Evolutionary conservation across 106 monocot genomes (phyloP).

Genomic region (Dendrobium huoshanense): DNA sequence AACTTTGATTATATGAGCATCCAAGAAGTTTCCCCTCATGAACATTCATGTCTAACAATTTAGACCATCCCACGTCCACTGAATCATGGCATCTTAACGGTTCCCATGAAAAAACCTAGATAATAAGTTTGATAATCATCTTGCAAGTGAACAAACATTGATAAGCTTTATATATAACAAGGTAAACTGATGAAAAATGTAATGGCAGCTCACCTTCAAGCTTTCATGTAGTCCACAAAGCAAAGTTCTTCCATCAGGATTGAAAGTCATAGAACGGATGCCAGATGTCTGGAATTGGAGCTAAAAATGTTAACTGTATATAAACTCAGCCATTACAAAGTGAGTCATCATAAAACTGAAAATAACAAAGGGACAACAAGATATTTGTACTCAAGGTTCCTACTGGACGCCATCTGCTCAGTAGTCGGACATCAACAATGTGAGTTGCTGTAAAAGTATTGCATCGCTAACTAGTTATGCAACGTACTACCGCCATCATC

Average conservation of each 20-base stretch:
- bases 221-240: slow-evolving; percentile 89
- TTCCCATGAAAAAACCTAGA: slow-evolving; percentile 92
- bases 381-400: background rate
- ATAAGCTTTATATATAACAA: background rate
- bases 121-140: slow-evolving; percentile 1
- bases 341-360: background rate
- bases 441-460: background rate
- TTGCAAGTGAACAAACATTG: background rate
- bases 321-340: background rate
- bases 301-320: background rate
- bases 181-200: background rate
- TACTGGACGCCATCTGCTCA: background rate
- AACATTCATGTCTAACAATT: slow-evolving; percentile 82
- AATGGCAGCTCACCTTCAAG: slow-evolving; percentile 48
- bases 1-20: slow-evolving; percentile 98
- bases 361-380: background rate
- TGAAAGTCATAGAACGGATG: slow-evolving; percentile 81
- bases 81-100: slow-evolving; percentile 87
- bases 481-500: too few relatives aligned
- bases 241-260: slow-evolving; percentile 76
- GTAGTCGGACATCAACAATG: background rate
- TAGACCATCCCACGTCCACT: slow-evolving; percentile 98
- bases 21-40: slow-evolving; percentile 98
- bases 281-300: slow-evolving; percentile 44
- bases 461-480: too few relatives aligned